A percentile compares a stretch with the other conserved stretches of the same genome.
Evolutionary conservation across 1,284 basidiomycete species (phyloP).

Genomic region (Vanrija pseudolonga): DNA sequence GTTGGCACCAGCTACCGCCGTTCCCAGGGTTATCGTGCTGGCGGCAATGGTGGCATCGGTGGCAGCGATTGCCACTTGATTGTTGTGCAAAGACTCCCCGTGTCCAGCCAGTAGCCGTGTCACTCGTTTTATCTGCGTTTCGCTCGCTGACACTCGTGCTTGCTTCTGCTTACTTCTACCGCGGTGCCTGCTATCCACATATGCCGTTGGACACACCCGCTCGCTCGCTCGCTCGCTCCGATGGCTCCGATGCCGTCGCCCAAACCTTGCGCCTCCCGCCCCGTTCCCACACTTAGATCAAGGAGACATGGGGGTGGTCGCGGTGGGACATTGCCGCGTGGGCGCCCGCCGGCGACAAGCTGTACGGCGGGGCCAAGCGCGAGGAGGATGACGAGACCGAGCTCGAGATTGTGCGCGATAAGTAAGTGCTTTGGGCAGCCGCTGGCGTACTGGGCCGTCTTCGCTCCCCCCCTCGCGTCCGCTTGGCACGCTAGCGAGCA

Average conservation of each 20-base stretch:
- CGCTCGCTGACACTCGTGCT: neutral
- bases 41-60: neutral
- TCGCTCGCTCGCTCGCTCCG: too few relatives aligned
- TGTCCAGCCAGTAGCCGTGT: too few relatives aligned
- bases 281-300: conserved; percentile 54
- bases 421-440: conserved; percentile 46
- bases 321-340: conserved; percentile 64
- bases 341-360: conserved; percentile 50
- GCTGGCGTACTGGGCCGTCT: too few relatives aligned
- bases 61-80: too few relatives aligned
- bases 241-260: too few relatives aligned
- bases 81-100: too few relatives aligned
- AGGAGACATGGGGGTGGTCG: conserved; percentile 67
- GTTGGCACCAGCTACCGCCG: neutral
- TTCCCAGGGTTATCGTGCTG: neutral
- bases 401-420: conserved; percentile 55
- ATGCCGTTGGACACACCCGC: neutral
- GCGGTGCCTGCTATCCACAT: neutral
- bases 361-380: conserved; percentile 18
- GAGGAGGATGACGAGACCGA: conserved; percentile 51
- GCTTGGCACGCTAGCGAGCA: too few relatives aligned
- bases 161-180: neutral
- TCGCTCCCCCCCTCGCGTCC: too few relatives aligned
- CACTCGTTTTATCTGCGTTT: too few relatives aligned
- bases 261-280: neutral